Percentiles rank a stretch among this genome's conserved stretches.
These are phyloP conservation scores for Sporobolomyces pararoseus DNA, from an alignment of 768 basidiomycete species.

Conservation along the genomic window DNA sequence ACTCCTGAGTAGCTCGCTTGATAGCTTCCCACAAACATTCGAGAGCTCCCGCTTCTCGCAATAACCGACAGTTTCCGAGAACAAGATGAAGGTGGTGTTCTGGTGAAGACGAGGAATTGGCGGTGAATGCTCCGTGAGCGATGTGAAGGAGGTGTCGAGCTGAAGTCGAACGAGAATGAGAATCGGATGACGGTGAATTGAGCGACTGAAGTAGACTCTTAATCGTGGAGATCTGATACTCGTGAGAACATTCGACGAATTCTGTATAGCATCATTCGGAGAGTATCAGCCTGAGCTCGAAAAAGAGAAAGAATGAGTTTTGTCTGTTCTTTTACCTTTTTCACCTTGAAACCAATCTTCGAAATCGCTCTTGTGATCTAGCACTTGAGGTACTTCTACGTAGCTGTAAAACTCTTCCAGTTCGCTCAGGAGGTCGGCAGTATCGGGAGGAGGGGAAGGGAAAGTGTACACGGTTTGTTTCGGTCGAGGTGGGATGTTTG, in stretches of 20 bases:
- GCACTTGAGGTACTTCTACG: slow-evolving; percentile 85
- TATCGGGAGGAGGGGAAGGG: slow-evolving; percentile 56
- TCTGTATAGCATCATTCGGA: slow-evolving; percentile 53
- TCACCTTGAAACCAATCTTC: slow-evolving; percentile 25
- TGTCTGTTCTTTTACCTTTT: slow-evolving; percentile 15
- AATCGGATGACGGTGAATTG: slow-evolving; percentile 75
- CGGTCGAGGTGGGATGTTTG: slow-evolving; percentile 10
- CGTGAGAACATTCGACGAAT: slow-evolving; percentile 68
- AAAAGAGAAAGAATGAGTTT: slow-evolving; percentile 16
- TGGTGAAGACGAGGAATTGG: slow-evolving; percentile 65
- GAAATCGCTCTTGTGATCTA: slow-evolving; percentile 41
- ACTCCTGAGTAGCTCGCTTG: slow-evolving; percentile 68
- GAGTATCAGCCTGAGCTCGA: neutral
- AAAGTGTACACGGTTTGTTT: slow-evolving; percentile 41
- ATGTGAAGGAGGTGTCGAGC: slow-evolving; percentile 84
- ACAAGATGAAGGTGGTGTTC: slow-evolving; percentile 96
- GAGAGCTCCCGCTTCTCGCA: slow-evolving; percentile 77
- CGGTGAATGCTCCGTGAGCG: slow-evolving; percentile 63
- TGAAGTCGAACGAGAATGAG: slow-evolving; percentile 63
- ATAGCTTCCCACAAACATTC: slow-evolving; percentile 77
- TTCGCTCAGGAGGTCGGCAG: slow-evolving; percentile 91
- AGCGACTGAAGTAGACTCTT: slow-evolving; percentile 78
- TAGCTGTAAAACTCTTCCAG: slow-evolving; percentile 98
- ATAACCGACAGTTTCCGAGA: slow-evolving; percentile 83
- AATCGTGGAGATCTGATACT: slow-evolving; percentile 67